Conservation (phyloP, 805 yeast species). For the Saccharomycopsis selenospora region DNA sequence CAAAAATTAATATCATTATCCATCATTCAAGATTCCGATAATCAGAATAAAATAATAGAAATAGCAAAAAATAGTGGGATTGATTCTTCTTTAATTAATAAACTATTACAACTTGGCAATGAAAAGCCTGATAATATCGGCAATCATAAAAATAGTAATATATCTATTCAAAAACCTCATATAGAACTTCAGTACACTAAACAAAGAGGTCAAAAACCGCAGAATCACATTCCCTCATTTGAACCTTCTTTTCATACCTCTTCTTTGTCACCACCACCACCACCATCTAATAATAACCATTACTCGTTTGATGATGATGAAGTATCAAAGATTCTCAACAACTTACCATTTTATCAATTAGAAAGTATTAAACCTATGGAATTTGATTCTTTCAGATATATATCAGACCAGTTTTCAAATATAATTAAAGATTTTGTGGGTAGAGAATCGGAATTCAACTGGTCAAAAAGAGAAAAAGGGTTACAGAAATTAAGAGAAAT, state of each 20-base stretch:
- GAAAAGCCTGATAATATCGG: neutral
- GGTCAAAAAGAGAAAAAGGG: conserved; percentile 65
- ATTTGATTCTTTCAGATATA: conserved; percentile 26
- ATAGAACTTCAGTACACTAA: neutral
- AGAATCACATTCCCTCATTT: neutral
- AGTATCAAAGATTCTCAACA: conserved; percentile 20
- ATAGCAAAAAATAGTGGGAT: conserved; percentile 4
- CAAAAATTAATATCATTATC: conserved; percentile 6
- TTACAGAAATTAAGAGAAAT: conserved; percentile 52
- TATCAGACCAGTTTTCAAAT: conserved; percentile 27
- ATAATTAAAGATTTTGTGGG: conserved; percentile 42
- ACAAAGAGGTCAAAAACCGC: neutral
- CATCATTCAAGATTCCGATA: neutral
- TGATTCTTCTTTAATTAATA: neutral
- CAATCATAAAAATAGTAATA: neutral
- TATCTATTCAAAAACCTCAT: neutral
- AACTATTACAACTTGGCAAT: neutral
- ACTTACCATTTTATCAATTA: conserved; percentile 31
- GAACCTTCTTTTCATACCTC: neutral
- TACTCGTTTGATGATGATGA: neutral
- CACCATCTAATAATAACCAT: neutral
- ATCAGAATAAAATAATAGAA: conserved; percentile 5
- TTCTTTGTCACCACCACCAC: neutral
- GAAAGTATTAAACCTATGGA: conserved; percentile 34
- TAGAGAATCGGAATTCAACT: conserved; percentile 82